phyloP scores from a whole-genome alignment of 768 basidiomycete genomes.

The Lentinus tigrinus region DNA sequence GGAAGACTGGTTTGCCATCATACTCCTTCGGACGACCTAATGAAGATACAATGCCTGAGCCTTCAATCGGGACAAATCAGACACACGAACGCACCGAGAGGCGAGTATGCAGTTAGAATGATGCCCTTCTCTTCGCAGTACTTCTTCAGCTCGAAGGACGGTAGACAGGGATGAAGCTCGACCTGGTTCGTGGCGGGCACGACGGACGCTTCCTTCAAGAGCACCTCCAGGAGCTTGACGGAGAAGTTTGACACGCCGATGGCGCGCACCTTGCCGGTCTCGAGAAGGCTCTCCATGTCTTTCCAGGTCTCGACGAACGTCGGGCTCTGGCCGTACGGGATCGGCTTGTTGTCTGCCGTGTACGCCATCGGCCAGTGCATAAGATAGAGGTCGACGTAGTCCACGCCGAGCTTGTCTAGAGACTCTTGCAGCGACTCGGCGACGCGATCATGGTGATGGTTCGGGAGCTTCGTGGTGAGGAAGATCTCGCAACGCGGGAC shows the following conservation, averaged over 20 bases:
- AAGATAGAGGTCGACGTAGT: constrained; percentile 41
- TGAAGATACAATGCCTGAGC: constrained; percentile 13
- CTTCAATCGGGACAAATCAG: background rate
- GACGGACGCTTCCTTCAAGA: constrained; percentile 39
- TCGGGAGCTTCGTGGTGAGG: constrained; percentile 25
- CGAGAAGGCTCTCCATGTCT: constrained; percentile 53
- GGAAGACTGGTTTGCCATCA: constrained; percentile 25
- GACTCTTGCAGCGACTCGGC: constrained; percentile 39
- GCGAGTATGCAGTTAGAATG: constrained; percentile 48
- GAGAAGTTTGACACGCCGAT: constrained; percentile 64
- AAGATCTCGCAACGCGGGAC: constrained; percentile 43
- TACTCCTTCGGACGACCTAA: constrained; percentile 35
- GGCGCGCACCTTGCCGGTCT: constrained; percentile 45
- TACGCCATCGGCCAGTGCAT: constrained; percentile 52
- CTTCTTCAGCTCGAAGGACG: constrained; percentile 45
- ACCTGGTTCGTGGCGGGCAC: constrained; percentile 48
- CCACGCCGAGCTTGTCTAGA: constrained; percentile 28
- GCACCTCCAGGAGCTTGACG: constrained; percentile 39
- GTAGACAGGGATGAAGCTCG: constrained; percentile 48
- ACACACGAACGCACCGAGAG: constrained; percentile 34
- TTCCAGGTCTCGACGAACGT: constrained; percentile 45
- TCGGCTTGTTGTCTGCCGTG: constrained; percentile 21
- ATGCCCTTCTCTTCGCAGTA: constrained; percentile 52
- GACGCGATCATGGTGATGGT: constrained; percentile 35
- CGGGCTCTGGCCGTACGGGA: constrained; percentile 27